Base-by-base conservation (phyloP, 2,329 filamentous ascomycete genomes). In the Blumeria hordei region DNA sequence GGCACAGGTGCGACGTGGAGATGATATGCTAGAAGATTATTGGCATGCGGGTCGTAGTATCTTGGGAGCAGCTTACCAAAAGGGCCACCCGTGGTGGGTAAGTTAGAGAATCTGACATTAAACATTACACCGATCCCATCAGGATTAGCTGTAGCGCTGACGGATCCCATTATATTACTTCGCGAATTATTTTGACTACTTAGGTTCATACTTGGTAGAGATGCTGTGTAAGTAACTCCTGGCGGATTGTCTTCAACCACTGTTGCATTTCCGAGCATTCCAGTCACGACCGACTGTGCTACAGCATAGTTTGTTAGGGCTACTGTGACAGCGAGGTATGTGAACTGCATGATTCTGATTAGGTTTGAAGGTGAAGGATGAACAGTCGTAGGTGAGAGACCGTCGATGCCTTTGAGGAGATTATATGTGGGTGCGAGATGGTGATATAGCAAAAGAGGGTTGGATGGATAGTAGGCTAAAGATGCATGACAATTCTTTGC, bases 1-100 rank as follows among this genome's bases (percentile, higher is more conserved):
- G 79, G 75, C 10, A 87, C 80, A 8, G 78, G 77, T 16, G 70
- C 62, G 54, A 73, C 75, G 67, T 90, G 85, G 60, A 90, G 70
- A 65, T 88, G 84, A 69, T 87, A 88, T 57, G 71, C 82, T 83
- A 56, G 10, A 33, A 21, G 18, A 49, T 39, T n/a, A 28, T 28
- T 4, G 21, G 21, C 21, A 28, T 4, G 21, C 21, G 21, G 39
- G 21, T 28, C 21, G 2, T 28, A 28, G 21, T 2, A 28, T 28
- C 21, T 28, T 28, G 21, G 21, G 21, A 36, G 45, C 7, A 44
- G 71, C 75, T 62, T 69, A 82, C 78, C 63, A 69, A 81, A 81
- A 11, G 78, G 76, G 1, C 77, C 76, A 45, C 72, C 72, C 56
- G 70, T 68, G 10, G 70, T 68, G 55, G 80, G 78, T 8, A 83